phyloP scores from a whole-genome alignment of 169 alveolate genomes.

The Cyclospora cayetanensis region DNA sequence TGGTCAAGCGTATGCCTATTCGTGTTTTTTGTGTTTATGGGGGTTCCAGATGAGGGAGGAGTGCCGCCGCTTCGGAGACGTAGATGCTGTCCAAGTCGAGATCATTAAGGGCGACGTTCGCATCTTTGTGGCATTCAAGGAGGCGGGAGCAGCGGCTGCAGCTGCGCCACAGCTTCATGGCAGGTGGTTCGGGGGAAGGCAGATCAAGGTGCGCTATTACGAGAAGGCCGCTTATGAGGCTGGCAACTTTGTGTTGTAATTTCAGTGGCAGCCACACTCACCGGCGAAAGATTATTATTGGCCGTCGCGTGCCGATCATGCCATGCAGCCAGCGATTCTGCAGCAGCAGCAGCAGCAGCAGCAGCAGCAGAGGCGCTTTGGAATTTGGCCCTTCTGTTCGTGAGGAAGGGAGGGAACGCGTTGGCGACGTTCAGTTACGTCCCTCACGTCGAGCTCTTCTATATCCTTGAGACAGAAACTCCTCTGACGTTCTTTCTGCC shows the following conservation, averaged over 20 bases:
- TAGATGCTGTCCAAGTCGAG: slow-evolving; percentile 71
- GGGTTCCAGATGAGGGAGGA: slow-evolving; percentile 50
- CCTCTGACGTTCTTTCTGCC: no score
- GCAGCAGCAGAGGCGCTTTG: background rate
- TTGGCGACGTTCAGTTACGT: no score
- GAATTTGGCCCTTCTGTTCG: no score
- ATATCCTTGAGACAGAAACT: no score
- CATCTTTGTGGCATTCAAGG: slow-evolving; percentile 73
- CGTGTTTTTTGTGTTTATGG: no score
- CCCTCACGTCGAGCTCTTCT: no score
- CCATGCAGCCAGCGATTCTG: background rate
- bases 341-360: background rate
- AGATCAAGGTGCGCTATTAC: slow-evolving; percentile 72
- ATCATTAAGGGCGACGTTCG: slow-evolving; percentile 68
- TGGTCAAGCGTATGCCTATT: background rate
- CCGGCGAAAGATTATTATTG: no score
- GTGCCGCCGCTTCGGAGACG: slow-evolving; percentile 75
- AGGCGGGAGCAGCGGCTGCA: slow-evolving; percentile 70
- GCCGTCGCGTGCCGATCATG: no score
- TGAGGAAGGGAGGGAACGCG: no score
- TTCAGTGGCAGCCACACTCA: no score
- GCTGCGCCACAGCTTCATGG: slow-evolving; percentile 77
- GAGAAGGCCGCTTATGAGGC: background rate
- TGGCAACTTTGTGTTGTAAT: no score
- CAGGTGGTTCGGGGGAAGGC: slow-evolving; percentile 81